A percentile compares a stretch with the other conserved stretches of the same genome.
phyloP scores from a whole-genome alignment of 164 flowering plant genomes.

The Vitis riparia region DNA sequence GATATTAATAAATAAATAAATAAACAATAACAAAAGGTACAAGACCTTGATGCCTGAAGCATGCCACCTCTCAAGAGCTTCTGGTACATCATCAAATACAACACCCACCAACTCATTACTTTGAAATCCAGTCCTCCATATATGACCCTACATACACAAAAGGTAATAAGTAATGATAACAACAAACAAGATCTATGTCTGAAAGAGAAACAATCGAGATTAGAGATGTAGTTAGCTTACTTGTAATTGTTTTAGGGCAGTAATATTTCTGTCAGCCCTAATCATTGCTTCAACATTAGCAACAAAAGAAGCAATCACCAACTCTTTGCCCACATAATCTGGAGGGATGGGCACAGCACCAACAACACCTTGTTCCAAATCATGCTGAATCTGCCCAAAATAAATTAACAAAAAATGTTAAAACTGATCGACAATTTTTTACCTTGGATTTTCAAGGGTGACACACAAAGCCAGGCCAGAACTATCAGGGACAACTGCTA shows the following conservation, averaged over 20 bases:
- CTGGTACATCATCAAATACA: conserved; percentile 90
- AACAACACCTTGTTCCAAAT: conserved; percentile 58
- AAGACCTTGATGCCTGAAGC: conserved; percentile 73
- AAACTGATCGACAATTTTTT: too few species aligned
- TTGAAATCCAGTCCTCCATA: conserved; percentile 92
- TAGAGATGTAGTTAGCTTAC: conserved; percentile 28
- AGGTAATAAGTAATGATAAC: background rate
- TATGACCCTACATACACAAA: conserved; percentile 68
- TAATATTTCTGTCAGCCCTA: conserved; percentile 88
- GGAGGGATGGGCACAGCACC: conserved; percentile 80
- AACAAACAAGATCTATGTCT: background rate
- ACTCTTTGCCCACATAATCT: conserved; percentile 71
- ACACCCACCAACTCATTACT: conserved; percentile 69
- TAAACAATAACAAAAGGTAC: background rate
- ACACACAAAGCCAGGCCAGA: too few species aligned
- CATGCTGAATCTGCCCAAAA: conserved; percentile 64
- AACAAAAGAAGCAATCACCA: conserved; percentile 80
- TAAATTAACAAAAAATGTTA: background rate
- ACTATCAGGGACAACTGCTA: too few species aligned
- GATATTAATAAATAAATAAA: background rate
- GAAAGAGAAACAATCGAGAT: background rate
- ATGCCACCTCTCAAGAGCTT: conserved; percentile 86
- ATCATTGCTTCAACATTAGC: conserved; percentile 94
- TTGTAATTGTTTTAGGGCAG: conserved; percentile 85
- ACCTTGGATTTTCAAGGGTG: too few species aligned